Percentiles rank a stretch among this genome's conserved stretches.
Evolutionary conservation across 2,329 filamentous ascomycete species (phyloP).

Genomic region (Cyphellophora europaea): DNA sequence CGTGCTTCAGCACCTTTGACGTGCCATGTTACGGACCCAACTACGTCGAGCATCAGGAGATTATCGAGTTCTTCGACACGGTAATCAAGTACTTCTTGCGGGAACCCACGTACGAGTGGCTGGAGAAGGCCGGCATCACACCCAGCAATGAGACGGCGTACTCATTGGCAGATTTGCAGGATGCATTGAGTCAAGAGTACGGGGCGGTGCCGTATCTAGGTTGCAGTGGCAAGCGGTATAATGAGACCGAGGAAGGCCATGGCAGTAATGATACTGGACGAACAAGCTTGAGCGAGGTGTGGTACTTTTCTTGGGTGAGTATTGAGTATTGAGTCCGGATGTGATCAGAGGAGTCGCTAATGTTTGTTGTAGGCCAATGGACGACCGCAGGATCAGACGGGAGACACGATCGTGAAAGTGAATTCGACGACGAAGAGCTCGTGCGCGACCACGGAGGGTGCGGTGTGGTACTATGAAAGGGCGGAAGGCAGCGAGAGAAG

Average conservation of each 20-base stretch:
- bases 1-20: constrained; percentile 59
- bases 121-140: constrained; percentile 43
- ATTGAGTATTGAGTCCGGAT: no score
- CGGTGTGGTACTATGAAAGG: constrained; percentile 16
- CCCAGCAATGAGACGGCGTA: constrained; percentile 53
- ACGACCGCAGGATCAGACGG: constrained; percentile 43
- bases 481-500: constrained; percentile 5
- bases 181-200: constrained; percentile 39
- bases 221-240: constrained; percentile 52
- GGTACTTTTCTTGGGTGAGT: constrained; percentile 54
- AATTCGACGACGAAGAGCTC: constrained; percentile 16
- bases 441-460: constrained; percentile 18
- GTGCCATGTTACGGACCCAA: constrained; percentile 54
- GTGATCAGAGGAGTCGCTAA: no score
- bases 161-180: constrained; percentile 43
- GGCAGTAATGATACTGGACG: constrained; percentile 46
- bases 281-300: constrained; percentile 52
- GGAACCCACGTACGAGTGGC: constrained; percentile 53
- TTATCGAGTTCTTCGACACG: constrained; percentile 56
- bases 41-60: constrained; percentile 48
- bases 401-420: constrained; percentile 24
- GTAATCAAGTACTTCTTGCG: constrained; percentile 47
- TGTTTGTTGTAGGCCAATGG: constrained; percentile 36
- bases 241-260: constrained; percentile 48
- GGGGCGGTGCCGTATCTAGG: constrained; percentile 52